These are phyloP conservation scores for Aspergillus brunneoviolaceus DNA, from an alignment of 2,329 filamentous ascomycete species.

Conservation along the genomic window DNA sequence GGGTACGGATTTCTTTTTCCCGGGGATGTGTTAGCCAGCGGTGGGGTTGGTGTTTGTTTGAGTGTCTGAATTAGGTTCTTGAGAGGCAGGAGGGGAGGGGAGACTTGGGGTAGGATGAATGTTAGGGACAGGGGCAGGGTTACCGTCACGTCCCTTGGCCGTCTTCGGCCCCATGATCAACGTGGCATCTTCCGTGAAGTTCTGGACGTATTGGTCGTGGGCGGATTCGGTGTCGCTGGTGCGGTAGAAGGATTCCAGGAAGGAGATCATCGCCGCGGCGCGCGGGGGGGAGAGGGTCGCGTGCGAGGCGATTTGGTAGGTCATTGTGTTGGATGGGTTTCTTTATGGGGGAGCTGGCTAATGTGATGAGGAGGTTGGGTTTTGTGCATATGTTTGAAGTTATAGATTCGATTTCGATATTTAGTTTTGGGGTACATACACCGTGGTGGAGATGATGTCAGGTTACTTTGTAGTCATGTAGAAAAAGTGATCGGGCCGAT, in stretches of 20 bases:
- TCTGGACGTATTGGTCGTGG: slow-evolving; percentile 36
- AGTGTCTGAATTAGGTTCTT: too few species aligned
- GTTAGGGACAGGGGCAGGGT: not conserved
- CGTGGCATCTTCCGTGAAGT: slow-evolving; percentile 37
- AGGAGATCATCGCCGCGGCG: slow-evolving; percentile 27
- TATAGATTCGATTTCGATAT: not conserved
- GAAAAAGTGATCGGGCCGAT: slow-evolving; percentile 17
- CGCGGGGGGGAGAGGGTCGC: slow-evolving; percentile 26
- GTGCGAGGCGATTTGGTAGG: slow-evolving; percentile 33
- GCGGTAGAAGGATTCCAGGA: slow-evolving; percentile 39
- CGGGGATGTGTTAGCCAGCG: not conserved
- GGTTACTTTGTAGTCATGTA: slow-evolving; percentile 6
- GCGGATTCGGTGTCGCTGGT: slow-evolving; percentile 36
- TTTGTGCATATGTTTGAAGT: too few species aligned
- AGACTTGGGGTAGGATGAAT: not conserved
- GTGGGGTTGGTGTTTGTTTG: too few species aligned
- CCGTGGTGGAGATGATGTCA: slow-evolving; percentile 1
- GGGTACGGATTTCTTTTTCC: slow-evolving; percentile 31
- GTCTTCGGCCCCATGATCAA: slow-evolving; percentile 40
- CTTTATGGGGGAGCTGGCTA: not conserved
- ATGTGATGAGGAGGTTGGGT: not conserved
- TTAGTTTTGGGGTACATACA: not conserved
- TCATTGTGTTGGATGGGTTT: slow-evolving; percentile 24
- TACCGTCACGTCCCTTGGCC: slow-evolving; percentile 34
- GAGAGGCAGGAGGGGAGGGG: too few species aligned